Evolutionary conservation across 106 monocot genomes (phyloP).

Genomic region (Platanthera guangdongensis): DNA sequence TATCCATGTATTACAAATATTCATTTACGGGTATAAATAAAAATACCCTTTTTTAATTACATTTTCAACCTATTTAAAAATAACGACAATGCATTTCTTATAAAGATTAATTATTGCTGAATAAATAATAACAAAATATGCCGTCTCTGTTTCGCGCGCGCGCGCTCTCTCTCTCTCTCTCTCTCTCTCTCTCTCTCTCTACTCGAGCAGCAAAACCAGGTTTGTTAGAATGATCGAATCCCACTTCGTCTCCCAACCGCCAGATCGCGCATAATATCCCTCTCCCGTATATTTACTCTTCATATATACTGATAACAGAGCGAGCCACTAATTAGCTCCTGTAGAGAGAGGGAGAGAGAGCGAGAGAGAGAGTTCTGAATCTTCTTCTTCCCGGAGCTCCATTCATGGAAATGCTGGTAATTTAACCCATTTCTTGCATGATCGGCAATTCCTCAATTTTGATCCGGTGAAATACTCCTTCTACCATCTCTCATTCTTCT

Average conservation of each 20-base stretch:
- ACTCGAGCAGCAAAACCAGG: neutral
- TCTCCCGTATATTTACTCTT: neutral
- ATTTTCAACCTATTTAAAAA: no score
- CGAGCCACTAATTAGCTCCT: neutral
- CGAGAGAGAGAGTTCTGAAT: neutral
- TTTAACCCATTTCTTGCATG: neutral
- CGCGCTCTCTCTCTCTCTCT: no score
- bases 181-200: neutral
- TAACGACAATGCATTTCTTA: no score
- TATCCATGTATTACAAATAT: no score
- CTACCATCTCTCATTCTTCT: neutral
- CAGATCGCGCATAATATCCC: conserved; percentile 1
- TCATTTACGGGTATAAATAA: no score
- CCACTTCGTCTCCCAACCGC: neutral
- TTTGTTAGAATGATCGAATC: conserved; percentile 1
- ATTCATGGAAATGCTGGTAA: conserved; percentile 1
- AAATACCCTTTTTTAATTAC: no score
- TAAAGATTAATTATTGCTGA: no score
- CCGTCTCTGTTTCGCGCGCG: no score
- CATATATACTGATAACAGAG: no score
- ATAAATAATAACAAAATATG: no score
- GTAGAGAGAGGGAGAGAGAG: neutral
- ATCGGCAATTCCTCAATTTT: neutral
- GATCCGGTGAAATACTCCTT: neutral
- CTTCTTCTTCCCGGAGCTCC: neutral